Evolutionary conservation across 1,139 yeast species (phyloP), one percentile per base, ranked within the genome.

Genomic region (Yamadazyma dendronema): DNA sequence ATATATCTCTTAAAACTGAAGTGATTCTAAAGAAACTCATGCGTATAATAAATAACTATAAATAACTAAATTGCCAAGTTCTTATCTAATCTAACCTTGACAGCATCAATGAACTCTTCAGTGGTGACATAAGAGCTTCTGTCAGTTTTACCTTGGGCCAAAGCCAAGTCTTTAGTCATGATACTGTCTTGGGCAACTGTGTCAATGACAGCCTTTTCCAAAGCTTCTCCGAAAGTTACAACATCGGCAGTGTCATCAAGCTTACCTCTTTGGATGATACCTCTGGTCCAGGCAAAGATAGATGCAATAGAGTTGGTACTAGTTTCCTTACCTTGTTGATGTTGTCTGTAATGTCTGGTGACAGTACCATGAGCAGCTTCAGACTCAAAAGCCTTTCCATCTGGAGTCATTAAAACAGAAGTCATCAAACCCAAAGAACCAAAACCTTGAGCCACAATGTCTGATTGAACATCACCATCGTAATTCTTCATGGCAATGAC

Each of bases 301-400:
- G 89, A 83, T 2, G 94, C 94, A 60, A 84, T 84, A 6, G 94
- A 84, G 65, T 84, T 84, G 39, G 94, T 84, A 5, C 89, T 82
- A 11, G 94, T 84, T 58, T 83, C 90, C 59, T 84, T 81, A 42
- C 94, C 94, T 59, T 80, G 82, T 65, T 84, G 92, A 56, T 82
- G 83, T 63, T 79, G 85, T 77, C 92, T 83, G 66, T 70, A 84
- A 60, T 84, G 94, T 76, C 94, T 80, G 22, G 94, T 84, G 49
- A 84, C 94, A 5, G 94, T 84, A 48, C 94, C 94, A 54, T 84
- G 94, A 28, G 94, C 94, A 44, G 94, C 94, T 64, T 84, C 94
- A 41, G 84, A 71, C 62, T 84, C 92, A 55, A 81, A 84, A 12
- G 90, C 78, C 62, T 83, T 82, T 27, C 94, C 94, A 62, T 84